These are phyloP conservation scores for Talaromyces sp. DNA, from an alignment of 2,329 filamentous ascomycete genomes.

Conservation along the genomic window DNA sequence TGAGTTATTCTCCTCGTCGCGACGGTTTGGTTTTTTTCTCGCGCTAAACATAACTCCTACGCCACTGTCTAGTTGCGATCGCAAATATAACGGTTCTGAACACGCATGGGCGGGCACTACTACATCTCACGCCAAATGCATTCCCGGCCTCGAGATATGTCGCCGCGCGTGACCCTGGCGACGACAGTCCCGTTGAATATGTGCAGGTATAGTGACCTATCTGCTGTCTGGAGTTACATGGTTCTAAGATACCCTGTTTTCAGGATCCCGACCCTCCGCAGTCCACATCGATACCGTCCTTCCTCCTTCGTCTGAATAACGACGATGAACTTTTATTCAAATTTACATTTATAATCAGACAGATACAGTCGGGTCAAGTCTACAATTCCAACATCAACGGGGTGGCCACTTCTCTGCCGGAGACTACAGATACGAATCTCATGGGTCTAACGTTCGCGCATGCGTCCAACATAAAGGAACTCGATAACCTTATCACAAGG, in stretches of 20 bases:
- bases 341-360: slow-evolving; percentile 79
- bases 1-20: slow-evolving; percentile 46
- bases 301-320: slow-evolving; percentile 80
- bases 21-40: background rate
- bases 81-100: slow-evolving; percentile 77
- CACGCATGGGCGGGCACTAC: slow-evolving; percentile 67
- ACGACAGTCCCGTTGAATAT: slow-evolving; percentile 77
- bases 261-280: slow-evolving; percentile 70
- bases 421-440: slow-evolving; percentile 65
- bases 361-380: slow-evolving; percentile 44
- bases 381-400: slow-evolving; percentile 49
- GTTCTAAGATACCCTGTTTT: background rate
- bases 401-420: slow-evolving; percentile 48
- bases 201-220: slow-evolving; percentile 63
- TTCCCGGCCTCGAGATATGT: slow-evolving; percentile 77
- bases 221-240: background rate
- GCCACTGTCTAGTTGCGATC: slow-evolving; percentile 64
- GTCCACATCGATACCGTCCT: slow-evolving; percentile 53
- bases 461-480: slow-evolving; percentile 75
- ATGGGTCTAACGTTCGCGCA: slow-evolving; percentile 89
- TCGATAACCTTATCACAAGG: slow-evolving; percentile 88
- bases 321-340: slow-evolving; percentile 91
- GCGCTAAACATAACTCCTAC: background rate
- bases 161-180: slow-evolving; percentile 66
- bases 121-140: slow-evolving; percentile 76